Base-by-base conservation (phyloP, 139 green algal genomes). In the Marvania coccoides region DNA sequence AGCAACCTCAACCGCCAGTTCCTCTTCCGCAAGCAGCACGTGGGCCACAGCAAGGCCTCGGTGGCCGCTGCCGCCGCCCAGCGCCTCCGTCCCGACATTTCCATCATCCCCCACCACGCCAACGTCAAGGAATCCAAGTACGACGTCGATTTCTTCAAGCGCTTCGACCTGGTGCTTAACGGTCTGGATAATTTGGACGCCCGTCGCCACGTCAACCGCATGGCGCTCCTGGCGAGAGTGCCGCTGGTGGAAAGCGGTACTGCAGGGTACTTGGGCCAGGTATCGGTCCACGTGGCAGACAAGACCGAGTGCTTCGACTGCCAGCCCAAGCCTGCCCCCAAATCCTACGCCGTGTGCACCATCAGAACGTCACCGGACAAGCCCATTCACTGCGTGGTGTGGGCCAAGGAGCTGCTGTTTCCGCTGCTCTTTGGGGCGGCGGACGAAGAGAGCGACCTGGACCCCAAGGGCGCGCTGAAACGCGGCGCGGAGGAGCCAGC, bases 1-100 rank as follows among this genome's bases (percentile, higher is more conserved):
- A 93, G 81, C 73, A 99, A 99, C 74, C 79, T 99, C 8, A 99
- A 99, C 77, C 75, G 94, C 3, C 94, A 99, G 72, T 99, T 99
- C 65, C 82, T 99, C 28, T 99, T 99, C 65, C 77, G 93, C 4
- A 92, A 90, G 57, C 72, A 80, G 1, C 94, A 99, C 61, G 94
- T 99, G 30, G 91, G 91, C 0, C 64, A 93, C 36, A 92, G 86
- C 79, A 99, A 99, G 72, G 87, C 94, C 2, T 39, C 79, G 40
- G 88, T 96, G 4, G 94, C 94, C 4, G 84, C 85, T 2, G 81
- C 91, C 48, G 86, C 92, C 6, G 84, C 92, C 35, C 51, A 72
- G 53, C 45, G 38, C 3, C 82, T 96, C 30, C 51, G 70, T 35
- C 84, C 86, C 1, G 63, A 74, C 9, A 70, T 75, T 1, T 64